Percentiles rank a stretch among this genome's conserved stretches.
phyloP scores from a whole-genome alignment of 768 basidiomycete genomes.

The Rickenella mellea region DNA sequence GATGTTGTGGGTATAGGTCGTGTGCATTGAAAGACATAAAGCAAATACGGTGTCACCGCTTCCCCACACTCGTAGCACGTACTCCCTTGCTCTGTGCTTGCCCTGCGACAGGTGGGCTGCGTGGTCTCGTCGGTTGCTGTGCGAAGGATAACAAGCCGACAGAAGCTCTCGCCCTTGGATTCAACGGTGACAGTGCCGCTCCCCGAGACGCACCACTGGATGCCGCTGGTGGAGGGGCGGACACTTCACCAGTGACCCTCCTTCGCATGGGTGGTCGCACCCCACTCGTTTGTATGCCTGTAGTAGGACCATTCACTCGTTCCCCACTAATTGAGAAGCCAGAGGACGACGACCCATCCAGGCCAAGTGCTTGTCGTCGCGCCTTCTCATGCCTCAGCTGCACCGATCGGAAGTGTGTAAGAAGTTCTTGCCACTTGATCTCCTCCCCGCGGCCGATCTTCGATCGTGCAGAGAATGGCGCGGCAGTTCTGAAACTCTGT shows the following conservation, averaged over 20 bases:
- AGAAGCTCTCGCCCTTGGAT: slow-evolving; percentile 57
- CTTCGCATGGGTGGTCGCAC: slow-evolving; percentile 45
- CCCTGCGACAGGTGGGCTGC: neutral
- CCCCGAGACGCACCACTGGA: slow-evolving; percentile 32
- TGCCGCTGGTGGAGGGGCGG: slow-evolving; percentile 18
- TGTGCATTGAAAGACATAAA: too few species aligned
- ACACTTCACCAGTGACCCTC: slow-evolving; percentile 47
- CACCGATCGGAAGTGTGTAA: slow-evolving; percentile 83
- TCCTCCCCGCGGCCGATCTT: slow-evolving; percentile 74
- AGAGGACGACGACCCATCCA: slow-evolving; percentile 44
- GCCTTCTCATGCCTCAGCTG: slow-evolving; percentile 91
- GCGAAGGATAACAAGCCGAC: neutral
- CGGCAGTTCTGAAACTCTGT: slow-evolving; percentile 6
- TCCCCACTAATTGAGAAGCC: slow-evolving; percentile 39
- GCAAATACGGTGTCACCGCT: too few species aligned
- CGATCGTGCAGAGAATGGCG: slow-evolving; percentile 47
- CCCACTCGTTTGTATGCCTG: slow-evolving; percentile 2
- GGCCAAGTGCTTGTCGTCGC: slow-evolving; percentile 65
- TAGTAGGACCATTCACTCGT: slow-evolving; percentile 3
- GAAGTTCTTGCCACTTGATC: slow-evolving; percentile 95
- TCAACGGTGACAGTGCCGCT: slow-evolving; percentile 65
- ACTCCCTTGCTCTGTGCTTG: too few species aligned
- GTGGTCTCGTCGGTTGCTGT: neutral
- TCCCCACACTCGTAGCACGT: too few species aligned
- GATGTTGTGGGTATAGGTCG: too few species aligned